These are phyloP conservation scores for Aspergillus piperis DNA, from an alignment of 2,329 filamentous ascomycete genomes.

Conservation along the genomic window DNA sequence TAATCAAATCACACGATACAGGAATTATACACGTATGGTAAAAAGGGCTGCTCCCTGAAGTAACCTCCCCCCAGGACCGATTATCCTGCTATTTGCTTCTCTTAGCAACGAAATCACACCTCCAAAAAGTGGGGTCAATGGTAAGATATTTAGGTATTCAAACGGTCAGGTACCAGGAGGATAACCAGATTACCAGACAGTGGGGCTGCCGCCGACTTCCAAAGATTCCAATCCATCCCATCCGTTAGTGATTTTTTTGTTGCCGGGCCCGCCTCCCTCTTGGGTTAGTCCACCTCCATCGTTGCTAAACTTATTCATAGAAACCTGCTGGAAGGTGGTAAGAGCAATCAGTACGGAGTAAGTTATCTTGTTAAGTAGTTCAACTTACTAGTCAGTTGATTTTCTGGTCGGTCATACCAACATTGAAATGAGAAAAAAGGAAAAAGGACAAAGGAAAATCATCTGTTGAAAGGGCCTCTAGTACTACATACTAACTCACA, in stretches of 20 bases:
- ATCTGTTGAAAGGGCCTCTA: no score
- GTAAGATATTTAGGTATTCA: slow-evolving; percentile 11
- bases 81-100: no score
- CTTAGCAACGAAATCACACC: not conserved
- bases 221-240: slow-evolving; percentile 19
- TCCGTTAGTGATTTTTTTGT: slow-evolving; percentile 1
- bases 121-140: not conserved
- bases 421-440: no score
- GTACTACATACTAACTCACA: no score
- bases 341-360: not conserved
- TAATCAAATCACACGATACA: no score
- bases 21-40: no score
- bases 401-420: no score
- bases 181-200: not conserved
- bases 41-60: no score
- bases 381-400: no score
- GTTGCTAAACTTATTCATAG: slow-evolving; percentile 8
- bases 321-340: not conserved
- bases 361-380: no score
- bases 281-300: slow-evolving; percentile 2
- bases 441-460: no score
- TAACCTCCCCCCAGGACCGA: no score
- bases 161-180: slow-evolving; percentile 10
- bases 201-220: slow-evolving; percentile 20
- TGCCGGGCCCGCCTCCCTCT: slow-evolving; percentile 3